Conservation (phyloP, 2,329 filamentous ascomycete genomes). For the Cercospora brassicicola region DNA sequence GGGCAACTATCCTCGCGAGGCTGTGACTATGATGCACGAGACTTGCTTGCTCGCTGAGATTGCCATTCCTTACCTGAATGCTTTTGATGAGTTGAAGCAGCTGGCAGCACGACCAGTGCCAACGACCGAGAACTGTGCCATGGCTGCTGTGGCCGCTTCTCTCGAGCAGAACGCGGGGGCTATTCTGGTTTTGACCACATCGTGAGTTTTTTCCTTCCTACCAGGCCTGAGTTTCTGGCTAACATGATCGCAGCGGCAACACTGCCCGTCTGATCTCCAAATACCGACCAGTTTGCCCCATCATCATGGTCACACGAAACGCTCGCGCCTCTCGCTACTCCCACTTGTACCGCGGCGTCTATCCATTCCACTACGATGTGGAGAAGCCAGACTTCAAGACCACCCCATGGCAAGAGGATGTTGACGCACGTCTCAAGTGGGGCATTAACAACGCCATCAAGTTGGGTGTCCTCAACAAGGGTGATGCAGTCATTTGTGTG, state of each 20-base stretch:
- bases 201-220: slow-evolving; percentile 55
- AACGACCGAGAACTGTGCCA: slow-evolving; percentile 90
- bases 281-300: slow-evolving; percentile 97
- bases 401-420: slow-evolving; percentile 97
- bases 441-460: slow-evolving; percentile 83
- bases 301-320: slow-evolving; percentile 98
- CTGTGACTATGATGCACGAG: slow-evolving; percentile 97
- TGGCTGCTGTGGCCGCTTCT: slow-evolving; percentile 93
- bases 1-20: slow-evolving; percentile 88
- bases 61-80: slow-evolving; percentile 92
- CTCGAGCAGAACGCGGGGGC: slow-evolving; percentile 95
- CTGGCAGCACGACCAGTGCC: slow-evolving; percentile 79
- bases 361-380: slow-evolving; percentile 93
- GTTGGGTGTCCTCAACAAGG: slow-evolving; percentile 71
- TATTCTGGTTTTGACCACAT: slow-evolving; percentile 94
- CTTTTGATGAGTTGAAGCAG: slow-evolving; percentile 91
- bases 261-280: slow-evolving; percentile 95
- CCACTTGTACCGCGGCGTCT: slow-evolving; percentile 96
- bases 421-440: slow-evolving; percentile 97
- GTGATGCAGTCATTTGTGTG: slow-evolving; percentile 76
- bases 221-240: neutral
- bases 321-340: slow-evolving; percentile 79
- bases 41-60: slow-evolving; percentile 96
- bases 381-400: slow-evolving; percentile 90
- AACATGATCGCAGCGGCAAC: slow-evolving; percentile 62